Conservation (phyloP, 2,329 filamentous ascomycete genomes). For the Microdochium nivale region DNA sequence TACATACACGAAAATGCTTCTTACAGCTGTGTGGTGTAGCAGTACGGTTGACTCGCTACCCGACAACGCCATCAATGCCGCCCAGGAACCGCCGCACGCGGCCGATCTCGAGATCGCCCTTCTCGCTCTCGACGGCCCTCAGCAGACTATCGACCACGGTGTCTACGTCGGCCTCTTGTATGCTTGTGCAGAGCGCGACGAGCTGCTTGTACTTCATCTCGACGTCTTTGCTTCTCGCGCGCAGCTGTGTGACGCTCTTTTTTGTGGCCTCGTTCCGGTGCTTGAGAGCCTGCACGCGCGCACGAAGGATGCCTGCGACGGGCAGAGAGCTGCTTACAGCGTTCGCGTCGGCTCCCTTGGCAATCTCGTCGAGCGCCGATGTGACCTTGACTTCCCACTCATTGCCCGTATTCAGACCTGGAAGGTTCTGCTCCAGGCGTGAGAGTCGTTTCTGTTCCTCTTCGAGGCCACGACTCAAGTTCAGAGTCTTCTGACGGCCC, state of each 20-base stretch:
- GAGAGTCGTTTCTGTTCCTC: conserved; percentile 53
- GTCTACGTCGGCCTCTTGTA: conserved; percentile 72
- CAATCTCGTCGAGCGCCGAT: conserved; percentile 32
- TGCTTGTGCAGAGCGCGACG: conserved; percentile 77
- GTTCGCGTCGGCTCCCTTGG: conserved; percentile 22
- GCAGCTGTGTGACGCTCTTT: conserved; percentile 60
- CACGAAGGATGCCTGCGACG: conserved; percentile 50
- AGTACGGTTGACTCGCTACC: too few relatives aligned
- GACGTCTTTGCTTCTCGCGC: conserved; percentile 72
- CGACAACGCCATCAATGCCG: conserved; percentile 58
- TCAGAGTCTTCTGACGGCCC: conserved; percentile 63
- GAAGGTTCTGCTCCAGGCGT: conserved; percentile 32
- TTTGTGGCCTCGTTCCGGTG: conserved; percentile 59
- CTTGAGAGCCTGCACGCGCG: conserved; percentile 62
- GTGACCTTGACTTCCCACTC: conserved; percentile 47
- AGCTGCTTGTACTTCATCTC: conserved; percentile 85
- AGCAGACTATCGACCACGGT: conserved; percentile 70
- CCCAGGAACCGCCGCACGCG: conserved; percentile 72
- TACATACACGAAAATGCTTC: too few relatives aligned
- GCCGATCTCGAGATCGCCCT: conserved; percentile 64
- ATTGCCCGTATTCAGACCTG: conserved; percentile 36
- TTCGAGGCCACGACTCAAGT: conserved; percentile 66
- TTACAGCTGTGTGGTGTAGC: too few relatives aligned
- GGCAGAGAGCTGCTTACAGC: conserved; percentile 42
- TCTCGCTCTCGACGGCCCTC: conserved; percentile 83